phyloP scores from a whole-genome alignment of 2,329 filamentous ascomycete genomes.

The Tetracladium maxilliforme region DNA sequence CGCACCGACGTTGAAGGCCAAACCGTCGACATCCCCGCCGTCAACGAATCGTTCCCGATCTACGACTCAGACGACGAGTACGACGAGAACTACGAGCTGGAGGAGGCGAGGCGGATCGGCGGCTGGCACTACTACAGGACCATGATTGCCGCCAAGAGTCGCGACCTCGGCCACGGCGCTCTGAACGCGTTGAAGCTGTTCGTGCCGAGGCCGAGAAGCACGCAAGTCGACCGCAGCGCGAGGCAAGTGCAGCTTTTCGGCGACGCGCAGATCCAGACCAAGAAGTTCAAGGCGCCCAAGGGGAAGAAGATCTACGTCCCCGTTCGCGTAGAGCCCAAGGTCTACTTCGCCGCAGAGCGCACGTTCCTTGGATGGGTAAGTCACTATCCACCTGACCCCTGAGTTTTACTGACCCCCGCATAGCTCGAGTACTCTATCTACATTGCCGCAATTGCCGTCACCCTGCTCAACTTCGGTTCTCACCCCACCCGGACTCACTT shows the following conservation, averaged over 20 bases:
- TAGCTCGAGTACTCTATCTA: conserved; percentile 94
- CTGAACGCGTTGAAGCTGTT: conserved; percentile 30
- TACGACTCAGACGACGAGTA: conserved; percentile 88
- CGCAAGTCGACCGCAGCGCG: conserved; percentile 27
- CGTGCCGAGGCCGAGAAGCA: conserved; percentile 37
- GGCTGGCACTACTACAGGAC: conserved; percentile 56
- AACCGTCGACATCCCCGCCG: conserved; percentile 44
- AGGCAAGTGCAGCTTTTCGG: conserved; percentile 40
- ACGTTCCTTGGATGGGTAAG: conserved; percentile 89
- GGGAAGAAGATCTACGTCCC: conserved; percentile 93
- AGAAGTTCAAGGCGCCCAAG: conserved; percentile 57
- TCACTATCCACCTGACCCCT: conserved; percentile 6
- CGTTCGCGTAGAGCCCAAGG: conserved; percentile 91
- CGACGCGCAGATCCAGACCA: conserved; percentile 35
- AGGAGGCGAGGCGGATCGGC: conserved; percentile 63
- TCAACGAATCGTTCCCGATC: conserved; percentile 61
- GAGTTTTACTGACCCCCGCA: conserved; percentile 1
- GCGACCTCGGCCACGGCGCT: conserved; percentile 24
- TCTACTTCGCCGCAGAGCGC: conserved; percentile 90
- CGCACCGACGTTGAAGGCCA: conserved; percentile 70
- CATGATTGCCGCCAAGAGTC: conserved; percentile 24
- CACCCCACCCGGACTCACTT: conserved; percentile 44
- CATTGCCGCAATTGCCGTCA: conserved; percentile 74
- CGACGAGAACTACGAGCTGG: conserved; percentile 58
- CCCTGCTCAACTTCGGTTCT: conserved; percentile 66